Conservation (phyloP, 2,329 filamentous ascomycete species). For the Sporothrix dimorphospora region DNA sequence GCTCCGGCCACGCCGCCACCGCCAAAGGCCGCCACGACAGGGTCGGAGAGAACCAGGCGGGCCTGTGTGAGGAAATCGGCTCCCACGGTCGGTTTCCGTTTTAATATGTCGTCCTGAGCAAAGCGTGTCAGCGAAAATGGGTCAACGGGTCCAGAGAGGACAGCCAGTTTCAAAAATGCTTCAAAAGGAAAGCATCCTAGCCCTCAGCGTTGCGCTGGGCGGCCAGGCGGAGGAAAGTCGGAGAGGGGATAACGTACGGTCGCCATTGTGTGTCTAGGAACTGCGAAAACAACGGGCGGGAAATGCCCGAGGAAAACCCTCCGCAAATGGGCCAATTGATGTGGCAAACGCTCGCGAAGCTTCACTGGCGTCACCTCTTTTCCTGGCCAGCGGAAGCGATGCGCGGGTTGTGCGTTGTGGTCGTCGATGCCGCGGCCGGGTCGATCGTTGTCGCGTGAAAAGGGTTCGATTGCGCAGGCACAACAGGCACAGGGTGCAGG, state of each 20-base stretch:
- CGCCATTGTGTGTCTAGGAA: constrained; percentile 16
- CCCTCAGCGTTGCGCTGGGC: not conserved
- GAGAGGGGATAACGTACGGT: constrained; percentile 9
- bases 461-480: constrained; percentile 19
- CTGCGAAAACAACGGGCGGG: not conserved
- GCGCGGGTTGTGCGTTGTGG: constrained; percentile 2
- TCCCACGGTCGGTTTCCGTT: constrained; percentile 35
- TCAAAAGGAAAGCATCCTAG: not conserved
- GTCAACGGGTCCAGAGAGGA: not conserved
- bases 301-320: not conserved
- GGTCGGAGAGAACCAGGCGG: constrained; percentile 68
- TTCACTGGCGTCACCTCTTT: not conserved
- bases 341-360: not conserved
- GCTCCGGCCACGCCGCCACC: constrained; percentile 93
- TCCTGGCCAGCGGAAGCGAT: not conserved
- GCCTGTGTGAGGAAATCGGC: constrained; percentile 41
- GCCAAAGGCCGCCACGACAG: constrained; percentile 87
- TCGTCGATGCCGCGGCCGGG: not conserved
- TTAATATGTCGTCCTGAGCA: constrained; percentile 26
- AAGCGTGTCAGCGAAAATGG: not conserved
- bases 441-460: constrained; percentile 24
- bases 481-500: constrained; percentile 7
- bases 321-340: constrained; percentile 10
- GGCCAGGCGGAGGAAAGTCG: not conserved
- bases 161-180: not conserved